Base-by-base conservation (phyloP, 208 protist genomes). In the Leishmania martiniquensis region DNA sequence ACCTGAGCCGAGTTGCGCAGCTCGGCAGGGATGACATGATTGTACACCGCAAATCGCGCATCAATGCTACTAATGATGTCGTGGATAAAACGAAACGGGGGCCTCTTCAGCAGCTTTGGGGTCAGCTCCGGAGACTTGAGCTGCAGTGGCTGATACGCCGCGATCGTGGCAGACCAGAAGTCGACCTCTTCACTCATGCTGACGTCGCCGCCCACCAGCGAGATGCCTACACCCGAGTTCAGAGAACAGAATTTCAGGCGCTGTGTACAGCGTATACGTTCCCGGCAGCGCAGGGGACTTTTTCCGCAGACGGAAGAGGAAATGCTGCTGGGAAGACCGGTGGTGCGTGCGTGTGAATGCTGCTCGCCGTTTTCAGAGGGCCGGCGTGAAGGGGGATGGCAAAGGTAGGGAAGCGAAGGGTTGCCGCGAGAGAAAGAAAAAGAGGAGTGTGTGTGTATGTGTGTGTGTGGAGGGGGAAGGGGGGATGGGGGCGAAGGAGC, bases 21-120 rank as follows among this genome's bases (percentile, higher is more conserved):
- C 2, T 91, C 88, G 1, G 65, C 73, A 0, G 91, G 79, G 69
- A 97, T 90, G 25, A 97, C 76, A 68, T 95, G 87, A 34, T 84
- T 80, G 77, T 95, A 97, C 15, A 89, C 92, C 6, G 85, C 85
- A 77, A 93, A 96, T 4, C 88, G 87, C 0, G 57, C 81, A 66
- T 96, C 93, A 72, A 98, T 94, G 57, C 69, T 81, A 44, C 76
- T 81, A 17, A 97, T 89, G 62, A 98, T 91, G 73, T 97, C 96
- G 74, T 94, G 89, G 79, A 98, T 96, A 73, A 98, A 98, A 32
- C 94, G 91, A 85, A 98, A 98, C 10, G 95, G 94, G 2, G 95
- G 95, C 13, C 90, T 83, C 68, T 97, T 91, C 39, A 98, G 88
- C 25, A 95, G 82, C 75, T 98, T 98, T 37, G 81, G 75, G 22